phyloP scores from a whole-genome alignment of 345 rosid species.

The Lumnitzera racemosa region DNA sequence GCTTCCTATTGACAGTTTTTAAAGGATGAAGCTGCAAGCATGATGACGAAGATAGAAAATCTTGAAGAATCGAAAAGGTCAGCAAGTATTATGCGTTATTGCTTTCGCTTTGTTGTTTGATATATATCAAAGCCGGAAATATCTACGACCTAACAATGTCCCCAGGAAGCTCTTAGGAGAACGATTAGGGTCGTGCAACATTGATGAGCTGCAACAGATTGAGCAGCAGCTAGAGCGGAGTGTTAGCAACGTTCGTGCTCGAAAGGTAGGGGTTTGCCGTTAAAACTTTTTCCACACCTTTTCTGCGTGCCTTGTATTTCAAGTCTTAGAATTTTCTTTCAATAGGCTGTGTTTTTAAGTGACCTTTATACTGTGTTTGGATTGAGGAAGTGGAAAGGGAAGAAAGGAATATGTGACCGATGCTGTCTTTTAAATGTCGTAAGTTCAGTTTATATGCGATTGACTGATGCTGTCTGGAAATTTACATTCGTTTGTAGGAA shows the following conservation, averaged over 20 bases:
- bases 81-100: neutral
- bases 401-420: no score
- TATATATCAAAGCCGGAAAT: no score
- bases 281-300: no score
- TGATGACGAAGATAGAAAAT: slow-evolving; percentile 73
- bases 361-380: no score
- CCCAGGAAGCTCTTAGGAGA: slow-evolving; percentile 36
- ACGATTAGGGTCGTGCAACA: slow-evolving; percentile 22
- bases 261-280: slow-evolving; percentile 19
- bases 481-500: no score
- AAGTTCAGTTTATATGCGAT: no score
- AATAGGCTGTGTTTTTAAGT: no score
- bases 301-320: neutral
- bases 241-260: slow-evolving; percentile 23
- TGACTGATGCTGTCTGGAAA: no score
- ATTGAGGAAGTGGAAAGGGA: no score
- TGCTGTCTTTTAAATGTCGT: no score
- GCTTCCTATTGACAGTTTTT: slow-evolving; percentile 39
- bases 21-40: slow-evolving; percentile 60
- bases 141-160: neutral
- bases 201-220: slow-evolving; percentile 30
- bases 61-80: slow-evolving; percentile 75
- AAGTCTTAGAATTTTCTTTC: neutral
- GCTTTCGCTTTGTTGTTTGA: neutral
- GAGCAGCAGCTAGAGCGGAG: slow-evolving; percentile 37